Base-by-base conservation (phyloP, 1,284 basidiomycete genomes). In the Filobasidium uniguttulatum region DNA sequence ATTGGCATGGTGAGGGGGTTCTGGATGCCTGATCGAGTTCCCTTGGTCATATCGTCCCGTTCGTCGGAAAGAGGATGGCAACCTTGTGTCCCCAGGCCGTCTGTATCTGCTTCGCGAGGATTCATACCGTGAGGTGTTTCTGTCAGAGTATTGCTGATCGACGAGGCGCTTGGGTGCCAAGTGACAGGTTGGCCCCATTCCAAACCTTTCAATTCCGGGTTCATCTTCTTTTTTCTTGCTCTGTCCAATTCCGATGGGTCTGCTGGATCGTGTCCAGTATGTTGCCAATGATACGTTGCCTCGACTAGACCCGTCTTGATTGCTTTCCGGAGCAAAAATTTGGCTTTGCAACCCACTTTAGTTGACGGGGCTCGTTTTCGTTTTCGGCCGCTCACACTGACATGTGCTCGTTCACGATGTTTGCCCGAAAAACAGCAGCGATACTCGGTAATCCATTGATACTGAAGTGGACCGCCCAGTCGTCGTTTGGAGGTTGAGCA, bases 261-360 rank as follows among this genome's bases (percentile, higher is more conserved):
- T 23, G 40, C 40, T 28, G 40, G 40, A 26, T 43, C 40, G 19
- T 43, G 40, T 19, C 40, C 40, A 12, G 3, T 43, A 43, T 43
- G 40, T 29, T 26, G 22, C 40, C 40, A 43, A 12, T 43, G 40
- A 43, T 43, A 43, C 3, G 40, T 43, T 15, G 40, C 40, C 40
- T 43, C 40, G 26, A 43, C 23, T 26, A 43, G 29, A 23, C 40
- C 40, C 12, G 40, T 43, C 26, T 43, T 43, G 26, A 43, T 43
- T 14, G 29, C 26, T 26, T 43, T 43, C 23, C 40, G 26, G 25
- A 43, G 29, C 25, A 43, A 17, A 15, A 43, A 43, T 26, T 43
- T 43, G 23, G 40, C 40, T 15, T 43, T 43, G 15, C 40, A 43
- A 14, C 40, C 40, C 14, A 43, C 40, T 28, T 43, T 43, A 3